Evolutionary conservation across 139 green algal species (phyloP), one percentile per base, ranked within the genome.

Genomic region (Axilococcus clingmanii): DNA sequence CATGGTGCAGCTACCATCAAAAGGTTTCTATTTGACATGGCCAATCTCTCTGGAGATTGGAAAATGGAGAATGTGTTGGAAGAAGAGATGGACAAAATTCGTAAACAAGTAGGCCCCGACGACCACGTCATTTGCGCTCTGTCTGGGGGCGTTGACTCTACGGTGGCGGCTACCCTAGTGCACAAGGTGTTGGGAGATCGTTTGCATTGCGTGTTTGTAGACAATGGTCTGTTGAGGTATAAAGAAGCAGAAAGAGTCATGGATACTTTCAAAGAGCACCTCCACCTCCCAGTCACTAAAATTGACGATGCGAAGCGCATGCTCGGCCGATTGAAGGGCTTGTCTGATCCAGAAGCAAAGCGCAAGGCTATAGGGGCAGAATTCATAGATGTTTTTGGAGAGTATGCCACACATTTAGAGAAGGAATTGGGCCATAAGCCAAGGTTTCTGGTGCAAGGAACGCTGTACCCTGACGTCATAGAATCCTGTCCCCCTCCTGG

Each of bases 401-500:
- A 85, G 9, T 96, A 84, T 66, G 78, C 80, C 4, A 47, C 70
- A 15, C 49, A 82, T 42, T 65, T 96, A 16, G 72, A 93, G 62
- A 65, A 60, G 36, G 52, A 75, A 38, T 66, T 86, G 37, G 85
- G 84, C 27, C 64, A 74, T 45, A 82, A 79, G 47, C 76, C 84
- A 40, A 74, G 51, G 17, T 96, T 82, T 68, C 72, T 95, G 46
- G 80, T 93, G 37, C 84, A 94, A 75, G 88, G 88, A 22, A 96
- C 88, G n/a, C 74, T 96, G 22, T 99, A 99, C 65, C 92, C 92
- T 1, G 92, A 99, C 55, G 92, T 99, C 3, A 99, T 99, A 34
- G 92, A 99, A 78, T 94, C 81, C 4, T 96, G 85, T 66, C 92
- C 92, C 17, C 92, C 92, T 2, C 92, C 92, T 12, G 92, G 92